Conservation (phyloP, 257 asterid species). For the Striga asiatica region DNA sequence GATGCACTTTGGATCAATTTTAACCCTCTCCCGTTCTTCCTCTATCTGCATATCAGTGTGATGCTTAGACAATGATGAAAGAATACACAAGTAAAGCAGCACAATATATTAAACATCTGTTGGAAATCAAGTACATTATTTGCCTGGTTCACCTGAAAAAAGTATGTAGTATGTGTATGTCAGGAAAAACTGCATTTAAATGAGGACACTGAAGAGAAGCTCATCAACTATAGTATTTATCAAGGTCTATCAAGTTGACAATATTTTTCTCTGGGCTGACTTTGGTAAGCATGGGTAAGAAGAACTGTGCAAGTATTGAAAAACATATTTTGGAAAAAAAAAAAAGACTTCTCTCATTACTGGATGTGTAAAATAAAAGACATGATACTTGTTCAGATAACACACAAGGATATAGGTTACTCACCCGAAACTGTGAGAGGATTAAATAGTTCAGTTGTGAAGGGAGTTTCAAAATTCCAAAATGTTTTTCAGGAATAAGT, state of each 20-base stretch:
- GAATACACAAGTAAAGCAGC: neutral
- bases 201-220: neutral
- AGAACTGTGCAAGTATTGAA: too few relatives aligned
- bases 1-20: conserved; percentile 40
- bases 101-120: neutral
- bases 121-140: neutral
- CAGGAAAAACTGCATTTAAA: neutral
- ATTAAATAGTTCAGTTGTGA: too few relatives aligned
- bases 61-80: conserved; percentile 11
- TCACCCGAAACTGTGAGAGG: neutral
- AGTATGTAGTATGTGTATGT: too few relatives aligned
- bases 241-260: too few relatives aligned
- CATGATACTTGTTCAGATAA: neutral
- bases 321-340: too few relatives aligned
- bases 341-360: too few relatives aligned
- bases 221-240: neutral
- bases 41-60: conserved; percentile 41
- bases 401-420: neutral
- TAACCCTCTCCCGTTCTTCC: conserved; percentile 55
- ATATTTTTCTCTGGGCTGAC: too few relatives aligned
- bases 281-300: too few relatives aligned
- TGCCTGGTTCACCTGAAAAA: too few relatives aligned
- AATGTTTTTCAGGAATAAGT: too few relatives aligned
- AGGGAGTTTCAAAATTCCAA: too few relatives aligned
- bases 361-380: too few relatives aligned